Conservation (phyloP, 345 rosid species). For the Raphanus raphanistrum region DNA sequence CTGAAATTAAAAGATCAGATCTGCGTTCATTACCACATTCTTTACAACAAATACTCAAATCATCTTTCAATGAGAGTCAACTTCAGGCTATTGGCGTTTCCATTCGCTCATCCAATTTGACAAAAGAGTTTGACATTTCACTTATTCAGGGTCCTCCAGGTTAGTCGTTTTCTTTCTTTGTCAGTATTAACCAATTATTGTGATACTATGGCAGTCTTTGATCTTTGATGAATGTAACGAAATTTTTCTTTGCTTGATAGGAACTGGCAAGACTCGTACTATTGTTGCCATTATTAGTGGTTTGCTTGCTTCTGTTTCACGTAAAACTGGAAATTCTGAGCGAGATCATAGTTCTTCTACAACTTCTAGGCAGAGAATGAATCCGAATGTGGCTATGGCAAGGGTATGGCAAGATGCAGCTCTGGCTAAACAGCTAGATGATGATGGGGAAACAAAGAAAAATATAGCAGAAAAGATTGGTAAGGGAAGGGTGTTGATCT, state of each 20-base stretch:
- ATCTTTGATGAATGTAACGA: slow-evolving; percentile 2
- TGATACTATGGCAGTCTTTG: neutral
- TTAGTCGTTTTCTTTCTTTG: slow-evolving; percentile 30
- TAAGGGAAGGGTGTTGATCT: slow-evolving; percentile 80
- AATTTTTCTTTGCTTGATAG: slow-evolving; percentile 39
- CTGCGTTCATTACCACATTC: slow-evolving; percentile 61
- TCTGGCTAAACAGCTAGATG: slow-evolving; percentile 73
- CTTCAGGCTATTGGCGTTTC: slow-evolving; percentile 76
- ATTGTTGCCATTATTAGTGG: slow-evolving; percentile 89
- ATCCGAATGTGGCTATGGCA: slow-evolving; percentile 70
- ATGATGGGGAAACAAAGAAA: slow-evolving; percentile 49
- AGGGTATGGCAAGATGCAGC: slow-evolving; percentile 99
- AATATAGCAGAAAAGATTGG: slow-evolving; percentile 48
- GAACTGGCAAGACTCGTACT: slow-evolving; percentile 97
- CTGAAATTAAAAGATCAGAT: slow-evolving; percentile 44
- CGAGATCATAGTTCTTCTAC: slow-evolving; percentile 42
- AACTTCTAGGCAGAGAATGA: slow-evolving; percentile 53
- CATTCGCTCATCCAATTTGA: slow-evolving; percentile 48
- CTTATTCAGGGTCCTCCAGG: slow-evolving; percentile 99
- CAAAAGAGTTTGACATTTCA: slow-evolving; percentile 67
- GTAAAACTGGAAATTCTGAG: slow-evolving; percentile 44
- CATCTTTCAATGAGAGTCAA: slow-evolving; percentile 87
- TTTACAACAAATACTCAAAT: slow-evolving; percentile 60
- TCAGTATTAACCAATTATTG: neutral
- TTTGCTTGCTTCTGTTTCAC: slow-evolving; percentile 61